phyloP scores from a whole-genome alignment of 225 moss, liverwort and hornwort species.

The Asterella californica region DNA sequence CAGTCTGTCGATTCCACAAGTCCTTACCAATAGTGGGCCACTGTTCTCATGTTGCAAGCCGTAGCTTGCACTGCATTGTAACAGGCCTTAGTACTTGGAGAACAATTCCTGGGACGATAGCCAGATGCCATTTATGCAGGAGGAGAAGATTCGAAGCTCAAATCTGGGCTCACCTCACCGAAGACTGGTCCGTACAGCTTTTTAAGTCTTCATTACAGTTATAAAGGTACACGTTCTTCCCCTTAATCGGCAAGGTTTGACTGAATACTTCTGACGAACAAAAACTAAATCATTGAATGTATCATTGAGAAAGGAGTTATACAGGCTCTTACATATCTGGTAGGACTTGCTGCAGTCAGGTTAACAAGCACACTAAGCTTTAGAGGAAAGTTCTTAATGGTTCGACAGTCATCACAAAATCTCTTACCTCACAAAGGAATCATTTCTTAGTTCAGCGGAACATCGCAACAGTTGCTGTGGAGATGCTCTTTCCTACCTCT shows the following conservation, averaged over 20 bases:
- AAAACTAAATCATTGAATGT: slow-evolving; percentile 6
- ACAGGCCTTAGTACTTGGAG: too few relatives aligned
- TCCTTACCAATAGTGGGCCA: too few relatives aligned
- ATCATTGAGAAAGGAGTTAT: background rate
- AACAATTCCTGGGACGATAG: too few relatives aligned
- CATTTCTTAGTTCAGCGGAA: slow-evolving; percentile 11
- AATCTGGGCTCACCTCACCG: background rate
- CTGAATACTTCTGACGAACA: background rate
- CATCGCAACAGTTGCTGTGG: background rate
- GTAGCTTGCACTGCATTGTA: too few relatives aligned
- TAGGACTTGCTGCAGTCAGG: slow-evolving; percentile 4
- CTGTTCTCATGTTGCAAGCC: too few relatives aligned
- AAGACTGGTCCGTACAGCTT: too few relatives aligned
- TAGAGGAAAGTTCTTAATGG: slow-evolving; percentile 6
- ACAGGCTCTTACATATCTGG: slow-evolving; percentile 7
- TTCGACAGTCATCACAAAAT: background rate
- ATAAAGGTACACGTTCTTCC: background rate
- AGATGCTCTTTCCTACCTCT: background rate
- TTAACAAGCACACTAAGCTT: background rate
- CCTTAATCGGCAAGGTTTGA: background rate
- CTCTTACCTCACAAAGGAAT: background rate
- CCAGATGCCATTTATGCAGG: too few relatives aligned
- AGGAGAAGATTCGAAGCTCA: background rate
- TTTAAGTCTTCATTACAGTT: background rate
- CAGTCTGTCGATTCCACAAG: too few relatives aligned